Evolutionary conservation across 2,329 filamentous ascomycete species (phyloP).

Genomic region (Cercospora berteroae): DNA sequence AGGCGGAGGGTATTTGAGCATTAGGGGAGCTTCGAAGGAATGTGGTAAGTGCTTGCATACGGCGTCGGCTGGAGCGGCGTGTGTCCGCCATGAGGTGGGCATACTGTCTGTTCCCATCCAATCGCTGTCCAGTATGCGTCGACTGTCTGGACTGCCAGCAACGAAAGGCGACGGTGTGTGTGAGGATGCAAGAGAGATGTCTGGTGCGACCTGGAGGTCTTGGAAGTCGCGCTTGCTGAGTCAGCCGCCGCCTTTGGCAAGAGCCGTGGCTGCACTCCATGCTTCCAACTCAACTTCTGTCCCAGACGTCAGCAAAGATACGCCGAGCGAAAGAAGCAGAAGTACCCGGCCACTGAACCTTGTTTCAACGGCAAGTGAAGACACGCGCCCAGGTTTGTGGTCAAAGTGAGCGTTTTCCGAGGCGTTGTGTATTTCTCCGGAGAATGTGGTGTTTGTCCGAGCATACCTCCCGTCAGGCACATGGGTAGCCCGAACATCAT

Average conservation of each 20-base stretch:
- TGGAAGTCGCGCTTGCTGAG: not conserved
- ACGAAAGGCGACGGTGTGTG: not conserved
- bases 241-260: not conserved
- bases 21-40: not conserved
- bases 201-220: not conserved
- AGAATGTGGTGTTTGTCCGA: not conserved
- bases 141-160: not conserved
- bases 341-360: not conserved
- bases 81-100: not conserved
- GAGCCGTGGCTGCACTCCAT: not conserved
- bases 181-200: not conserved
- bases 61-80: not conserved
- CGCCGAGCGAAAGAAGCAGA: not conserved
- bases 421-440: slow-evolving; percentile 3
- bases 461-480: not conserved
- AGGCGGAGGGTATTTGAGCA: not conserved
- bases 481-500: not conserved
- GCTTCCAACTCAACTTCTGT: not conserved
- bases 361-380: not conserved
- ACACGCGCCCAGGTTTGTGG: not conserved
- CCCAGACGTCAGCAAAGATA: not conserved
- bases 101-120: not conserved
- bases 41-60: not conserved
- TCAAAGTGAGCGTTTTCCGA: not conserved
- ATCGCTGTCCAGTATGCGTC: not conserved